phyloP scores from a whole-genome alignment of 306 rosid genomes.

The Casuarina equisetifolia region DNA sequence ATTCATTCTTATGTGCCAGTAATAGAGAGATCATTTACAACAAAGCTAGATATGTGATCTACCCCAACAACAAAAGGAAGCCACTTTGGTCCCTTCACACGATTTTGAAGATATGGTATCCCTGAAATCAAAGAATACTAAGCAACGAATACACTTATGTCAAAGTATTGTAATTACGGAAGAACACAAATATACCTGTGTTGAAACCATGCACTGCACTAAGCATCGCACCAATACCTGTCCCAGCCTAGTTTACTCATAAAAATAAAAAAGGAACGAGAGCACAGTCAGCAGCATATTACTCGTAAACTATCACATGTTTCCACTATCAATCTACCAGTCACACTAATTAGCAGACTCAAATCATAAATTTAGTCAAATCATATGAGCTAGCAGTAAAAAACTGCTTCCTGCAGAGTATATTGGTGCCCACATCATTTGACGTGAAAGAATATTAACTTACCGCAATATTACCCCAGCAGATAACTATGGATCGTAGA shows the following conservation, averaged over 20 bases:
- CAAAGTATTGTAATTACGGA: not conserved
- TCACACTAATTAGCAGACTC: not conserved
- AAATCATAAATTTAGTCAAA: not conserved
- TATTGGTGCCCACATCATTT: not conserved
- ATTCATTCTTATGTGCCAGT: constrained; percentile 10
- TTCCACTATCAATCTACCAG: not conserved
- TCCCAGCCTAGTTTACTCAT: constrained; percentile 60
- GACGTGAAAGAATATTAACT: not conserved
- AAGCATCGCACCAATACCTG: constrained; percentile 81
- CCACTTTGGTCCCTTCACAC: constrained; percentile 94
- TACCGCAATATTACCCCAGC: not conserved
- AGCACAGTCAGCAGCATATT: not conserved
- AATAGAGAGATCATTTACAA: not conserved
- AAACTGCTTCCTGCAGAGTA: not conserved
- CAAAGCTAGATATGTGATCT: constrained; percentile 1
- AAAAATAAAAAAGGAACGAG: constrained; percentile 2
- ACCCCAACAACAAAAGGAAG: constrained; percentile 92
- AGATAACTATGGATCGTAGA: not conserved
- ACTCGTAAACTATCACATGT: not conserved
- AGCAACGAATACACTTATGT: constrained; percentile 23
- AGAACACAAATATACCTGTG: constrained; percentile 48
- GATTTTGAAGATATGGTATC: constrained; percentile 74
- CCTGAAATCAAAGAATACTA: constrained; percentile 53
- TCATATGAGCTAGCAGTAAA: not conserved
- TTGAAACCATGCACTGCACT: constrained; percentile 74